Evolutionary conservation across 345 rosid genomes (phyloP).

Genomic region (Eucalyptus sideroxylon): DNA sequence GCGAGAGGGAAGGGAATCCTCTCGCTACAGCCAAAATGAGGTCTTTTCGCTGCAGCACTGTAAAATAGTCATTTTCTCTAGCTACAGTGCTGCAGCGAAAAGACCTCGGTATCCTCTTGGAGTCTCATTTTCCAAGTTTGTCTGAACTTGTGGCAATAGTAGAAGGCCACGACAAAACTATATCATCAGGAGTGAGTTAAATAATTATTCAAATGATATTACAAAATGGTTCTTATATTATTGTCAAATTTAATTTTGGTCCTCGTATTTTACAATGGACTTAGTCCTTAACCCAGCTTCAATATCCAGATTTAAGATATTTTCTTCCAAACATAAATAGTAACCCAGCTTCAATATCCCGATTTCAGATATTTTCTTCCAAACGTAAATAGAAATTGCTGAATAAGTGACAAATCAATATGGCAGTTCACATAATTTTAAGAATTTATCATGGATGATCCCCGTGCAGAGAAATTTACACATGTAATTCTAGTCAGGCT

Average conservation of each 20-base stretch:
- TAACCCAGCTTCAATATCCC: background rate
- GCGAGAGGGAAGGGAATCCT: too few relatives aligned
- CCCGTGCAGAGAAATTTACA: background rate
- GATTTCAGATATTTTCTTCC: background rate
- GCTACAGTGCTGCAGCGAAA: too few relatives aligned
- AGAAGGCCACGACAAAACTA: too few relatives aligned
- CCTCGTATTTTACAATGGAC: background rate
- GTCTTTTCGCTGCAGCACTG: too few relatives aligned
- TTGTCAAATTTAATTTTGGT: background rate
- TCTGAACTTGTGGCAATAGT: too few relatives aligned
- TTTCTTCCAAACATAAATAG: background rate
- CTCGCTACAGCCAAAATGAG: too few relatives aligned
- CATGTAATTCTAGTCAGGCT: too few relatives aligned
- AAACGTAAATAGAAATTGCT: background rate
- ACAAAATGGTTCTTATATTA: background rate
- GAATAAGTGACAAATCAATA: background rate
- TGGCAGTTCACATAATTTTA: background rate
- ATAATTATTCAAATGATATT: background rate
- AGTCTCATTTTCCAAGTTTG: too few relatives aligned
- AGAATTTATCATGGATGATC: background rate
- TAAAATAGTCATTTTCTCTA: too few relatives aligned
- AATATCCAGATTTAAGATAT: background rate
- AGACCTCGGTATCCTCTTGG: too few relatives aligned
- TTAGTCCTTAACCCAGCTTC: background rate
- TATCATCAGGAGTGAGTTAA: background rate